These are phyloP conservation scores for Magnaporthiopsis poae DNA, from an alignment of 2,329 filamentous ascomycete species.

Conservation along the genomic window DNA sequence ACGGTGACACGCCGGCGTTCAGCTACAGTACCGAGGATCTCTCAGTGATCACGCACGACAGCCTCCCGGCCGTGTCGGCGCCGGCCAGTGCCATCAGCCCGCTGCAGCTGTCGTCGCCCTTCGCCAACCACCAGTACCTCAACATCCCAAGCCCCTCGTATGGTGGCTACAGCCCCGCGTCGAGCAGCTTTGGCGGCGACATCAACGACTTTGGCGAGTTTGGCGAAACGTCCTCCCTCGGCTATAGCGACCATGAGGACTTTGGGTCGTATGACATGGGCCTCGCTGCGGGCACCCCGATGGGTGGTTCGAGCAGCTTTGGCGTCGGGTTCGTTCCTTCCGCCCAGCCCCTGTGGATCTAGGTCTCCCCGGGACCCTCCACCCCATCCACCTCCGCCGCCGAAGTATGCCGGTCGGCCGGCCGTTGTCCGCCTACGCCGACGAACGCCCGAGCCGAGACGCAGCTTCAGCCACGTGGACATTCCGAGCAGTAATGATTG, in stretches of 20 bases:
- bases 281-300: slow-evolving; percentile 35
- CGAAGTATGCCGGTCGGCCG: slow-evolving; percentile 1
- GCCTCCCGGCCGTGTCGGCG: slow-evolving; percentile 19
- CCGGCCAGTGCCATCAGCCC: slow-evolving; percentile 42
- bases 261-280: slow-evolving; percentile 39
- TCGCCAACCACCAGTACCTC: slow-evolving; percentile 46
- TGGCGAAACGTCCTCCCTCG: slow-evolving; percentile 35
- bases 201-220: slow-evolving; percentile 17
- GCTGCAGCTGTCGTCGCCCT: slow-evolving; percentile 47
- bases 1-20: slow-evolving; percentile 46
- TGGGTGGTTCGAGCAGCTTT: slow-evolving; percentile 37
- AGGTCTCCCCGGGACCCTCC: slow-evolving; percentile 33
- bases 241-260: slow-evolving; percentile 55
- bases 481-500: slow-evolving; percentile 35
- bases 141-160: slow-evolving; percentile 54
- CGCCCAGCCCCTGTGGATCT: slow-evolving; percentile 53
- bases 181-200: slow-evolving; percentile 48
- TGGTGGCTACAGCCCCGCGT: slow-evolving; percentile 51
- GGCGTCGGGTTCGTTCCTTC: slow-evolving; percentile 54
- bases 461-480: slow-evolving; percentile 3
- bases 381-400: slow-evolving; percentile 13
- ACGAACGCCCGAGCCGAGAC: slow-evolving; percentile 4
- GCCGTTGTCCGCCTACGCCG: slow-evolving; percentile 1
- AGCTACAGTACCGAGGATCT: slow-evolving; percentile 56
- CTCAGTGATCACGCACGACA: slow-evolving; percentile 41